phyloP scores from a whole-genome alignment of 179 eudicot genomes.

The Sideroxylon spinosum region DNA sequence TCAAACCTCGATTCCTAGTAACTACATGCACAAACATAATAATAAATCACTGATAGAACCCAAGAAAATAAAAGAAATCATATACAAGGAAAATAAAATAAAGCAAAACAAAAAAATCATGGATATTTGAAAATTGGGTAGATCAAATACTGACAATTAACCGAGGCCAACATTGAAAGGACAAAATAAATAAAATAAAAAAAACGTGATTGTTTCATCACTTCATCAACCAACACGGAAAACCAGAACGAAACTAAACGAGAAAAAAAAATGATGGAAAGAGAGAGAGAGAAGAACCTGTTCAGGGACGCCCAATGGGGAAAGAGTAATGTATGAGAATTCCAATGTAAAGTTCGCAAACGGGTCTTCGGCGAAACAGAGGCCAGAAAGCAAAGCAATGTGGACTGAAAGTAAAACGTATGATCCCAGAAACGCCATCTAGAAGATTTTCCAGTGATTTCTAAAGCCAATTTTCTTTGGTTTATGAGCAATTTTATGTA shows the following conservation, averaged over 20 bases:
- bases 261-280: background rate
- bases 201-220: background rate
- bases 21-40: background rate
- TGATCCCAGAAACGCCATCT: constrained; percentile 15
- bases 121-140: background rate
- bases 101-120: background rate
- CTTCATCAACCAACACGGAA: background rate
- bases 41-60: background rate
- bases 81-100: no score
- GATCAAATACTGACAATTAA: background rate
- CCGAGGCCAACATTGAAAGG: background rate
- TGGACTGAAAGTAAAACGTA: constrained; percentile 24
- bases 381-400: constrained; percentile 24
- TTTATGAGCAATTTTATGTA: background rate
- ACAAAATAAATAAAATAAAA: no score
- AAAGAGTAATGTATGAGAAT: constrained; percentile 59
- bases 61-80: background rate
- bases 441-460: background rate
- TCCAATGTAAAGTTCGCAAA: constrained; percentile 32
- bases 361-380: constrained; percentile 51
- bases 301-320: constrained; percentile 76
- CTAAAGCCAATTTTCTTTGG: background rate
- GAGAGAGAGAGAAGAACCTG: constrained; percentile 40
- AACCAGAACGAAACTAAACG: background rate
- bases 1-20: background rate